phyloP scores from a whole-genome alignment of 2,329 filamentous ascomycete species.

The Magnaporthales sp. region DNA sequence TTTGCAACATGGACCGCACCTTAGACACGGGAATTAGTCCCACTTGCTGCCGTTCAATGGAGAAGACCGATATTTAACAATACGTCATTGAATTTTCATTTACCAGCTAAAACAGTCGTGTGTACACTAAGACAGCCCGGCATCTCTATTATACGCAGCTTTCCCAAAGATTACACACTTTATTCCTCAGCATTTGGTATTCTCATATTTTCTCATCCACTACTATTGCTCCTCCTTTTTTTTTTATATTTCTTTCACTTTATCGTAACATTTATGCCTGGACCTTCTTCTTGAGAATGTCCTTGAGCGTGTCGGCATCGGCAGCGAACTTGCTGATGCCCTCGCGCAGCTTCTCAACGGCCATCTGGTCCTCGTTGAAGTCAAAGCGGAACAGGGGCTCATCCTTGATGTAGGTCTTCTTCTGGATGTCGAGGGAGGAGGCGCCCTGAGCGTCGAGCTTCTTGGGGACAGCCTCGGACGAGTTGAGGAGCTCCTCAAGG shows the following conservation, averaged over 20 bases:
- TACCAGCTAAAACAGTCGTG: background rate
- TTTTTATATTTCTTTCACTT: background rate
- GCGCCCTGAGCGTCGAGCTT: constrained; percentile 76
- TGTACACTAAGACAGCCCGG: background rate
- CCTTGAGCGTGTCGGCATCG: constrained; percentile 89
- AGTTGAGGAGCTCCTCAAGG: constrained; percentile 90
- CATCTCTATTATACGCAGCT: background rate
- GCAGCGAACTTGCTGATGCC: constrained; percentile 99
- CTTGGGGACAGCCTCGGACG: constrained; percentile 70
- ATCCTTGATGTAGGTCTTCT: constrained; percentile 84
- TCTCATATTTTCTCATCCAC: background rate
- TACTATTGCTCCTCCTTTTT: background rate
- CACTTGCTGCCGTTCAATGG: background rate
- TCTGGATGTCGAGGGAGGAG: constrained; percentile 63
- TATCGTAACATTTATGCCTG: constrained; percentile 7
- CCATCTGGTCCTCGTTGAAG: constrained; percentile 99
- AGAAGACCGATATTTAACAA: background rate
- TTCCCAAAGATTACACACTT: background rate
- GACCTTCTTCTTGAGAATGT: constrained; percentile 83
- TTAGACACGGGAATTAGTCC: no score
- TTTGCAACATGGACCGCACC: background rate
- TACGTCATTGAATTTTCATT: background rate
- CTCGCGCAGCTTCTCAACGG: constrained; percentile 96
- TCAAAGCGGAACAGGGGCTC: constrained; percentile 93
- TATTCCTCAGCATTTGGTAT: background rate